Evolutionary conservation across 2,329 filamentous ascomycete species (phyloP), one percentile per base, ranked within the genome.

Genomic region (Aspergillus quadrilineatus): DNA sequence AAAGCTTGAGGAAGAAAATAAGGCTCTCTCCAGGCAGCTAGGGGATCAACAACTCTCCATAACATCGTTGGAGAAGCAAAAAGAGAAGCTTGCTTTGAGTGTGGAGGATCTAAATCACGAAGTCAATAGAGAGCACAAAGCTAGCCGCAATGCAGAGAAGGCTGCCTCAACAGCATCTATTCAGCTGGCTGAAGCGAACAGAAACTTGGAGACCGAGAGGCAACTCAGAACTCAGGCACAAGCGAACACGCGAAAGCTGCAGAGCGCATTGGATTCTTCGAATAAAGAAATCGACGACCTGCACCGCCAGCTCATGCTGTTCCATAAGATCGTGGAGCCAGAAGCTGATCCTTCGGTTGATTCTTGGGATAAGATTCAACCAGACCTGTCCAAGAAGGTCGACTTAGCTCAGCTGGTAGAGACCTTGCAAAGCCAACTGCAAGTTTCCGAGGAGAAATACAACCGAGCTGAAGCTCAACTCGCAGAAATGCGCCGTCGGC

Each of bases 31-130:
- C 69, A 89, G 90, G 65, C 90, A 97, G 69, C 81, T 97, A 10
- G 91, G 89, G 55, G 92, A 97, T 63, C 82, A 89, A 5, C 93
- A 97, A 66, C 75, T 97, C 26, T 86, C 86, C 4, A 86, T 96
- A 62, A 89, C 89, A 0, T 89, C 90, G 1, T 77, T 97, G 6
- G 92, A 97, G 72, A 97, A 97, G 79, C 91, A 94, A 72, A 89
- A 94, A 51, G 93, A 97, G 75, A 97, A 97, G 74, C 80, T 97
- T 29, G 85, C 92, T 50, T 82, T 97, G 42, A 92, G 84, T 66
- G 76, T 97, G 7, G 93, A 99, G 71, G 93, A 99, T 71, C 80
- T 97, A 36, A 96, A 91, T 64, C 93, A 97, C 65, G 92, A 97
- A 73, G 83, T 97, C 53, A 89, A 89, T 49, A 84, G 92, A 30